Evolutionary conservation across 495 filamentous ascomycete species (phyloP).

Genomic region (Cercophora samala): DNA sequence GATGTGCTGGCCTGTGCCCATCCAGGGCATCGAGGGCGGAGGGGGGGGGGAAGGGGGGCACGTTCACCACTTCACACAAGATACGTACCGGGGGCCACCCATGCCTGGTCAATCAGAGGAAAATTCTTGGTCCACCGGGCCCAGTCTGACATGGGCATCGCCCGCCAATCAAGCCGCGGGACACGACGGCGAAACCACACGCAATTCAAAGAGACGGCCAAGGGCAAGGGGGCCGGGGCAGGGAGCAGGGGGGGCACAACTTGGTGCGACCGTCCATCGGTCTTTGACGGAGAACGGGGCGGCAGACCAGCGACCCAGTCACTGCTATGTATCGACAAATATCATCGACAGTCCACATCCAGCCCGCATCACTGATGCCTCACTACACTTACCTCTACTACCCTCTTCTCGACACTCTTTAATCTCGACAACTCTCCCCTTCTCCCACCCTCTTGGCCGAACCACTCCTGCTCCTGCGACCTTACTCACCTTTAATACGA

Average conservation of each 20-base stretch:
- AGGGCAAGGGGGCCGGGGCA: constrained; percentile 11
- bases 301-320: constrained; percentile 24
- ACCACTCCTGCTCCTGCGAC: constrained; percentile 17
- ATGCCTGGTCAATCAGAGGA: constrained; percentile 22
- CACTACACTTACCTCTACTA: constrained; percentile 22
- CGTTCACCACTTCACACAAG: neutral
- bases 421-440: constrained; percentile 13
- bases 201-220: constrained; percentile 30
- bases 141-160: constrained; percentile 32
- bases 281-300: constrained; percentile 33
- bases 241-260: neutral
- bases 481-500: constrained; percentile 12
- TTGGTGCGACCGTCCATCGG: too few relatives aligned
- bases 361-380: constrained; percentile 30
- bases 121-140: constrained; percentile 13
- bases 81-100: constrained; percentile 11
- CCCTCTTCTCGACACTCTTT: constrained; percentile 37
- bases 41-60: too few relatives aligned
- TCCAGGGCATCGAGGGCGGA: constrained; percentile 9
- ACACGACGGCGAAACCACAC: constrained; percentile 27
- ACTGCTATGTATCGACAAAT: constrained; percentile 27
- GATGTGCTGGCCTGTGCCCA: constrained; percentile 32
- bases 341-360: constrained; percentile 28
- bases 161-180: constrained; percentile 34
- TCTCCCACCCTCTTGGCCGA: constrained; percentile 17